These are phyloP conservation scores for Calamus simplicifolius DNA, from an alignment of 176 grass and related monocot genomes.

Conservation along the genomic window DNA sequence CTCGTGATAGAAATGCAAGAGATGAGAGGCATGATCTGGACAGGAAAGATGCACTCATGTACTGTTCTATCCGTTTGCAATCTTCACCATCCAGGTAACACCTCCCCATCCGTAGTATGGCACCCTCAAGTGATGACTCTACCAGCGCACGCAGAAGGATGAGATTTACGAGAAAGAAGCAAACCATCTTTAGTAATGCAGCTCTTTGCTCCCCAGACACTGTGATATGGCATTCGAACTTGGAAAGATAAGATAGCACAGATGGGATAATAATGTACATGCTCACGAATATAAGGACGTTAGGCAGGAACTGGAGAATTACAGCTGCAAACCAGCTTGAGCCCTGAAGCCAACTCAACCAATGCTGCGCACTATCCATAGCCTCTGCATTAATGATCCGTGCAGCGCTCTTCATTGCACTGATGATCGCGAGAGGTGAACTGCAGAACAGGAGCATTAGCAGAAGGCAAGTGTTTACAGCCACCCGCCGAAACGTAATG, in stretches of 20 bases:
- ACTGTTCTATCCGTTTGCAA: slow-evolving; percentile 86
- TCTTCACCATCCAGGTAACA: slow-evolving; percentile 82
- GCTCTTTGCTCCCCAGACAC: slow-evolving; percentile 94
- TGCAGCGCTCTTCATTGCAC: slow-evolving; percentile 75
- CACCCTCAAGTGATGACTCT: slow-evolving; percentile 87
- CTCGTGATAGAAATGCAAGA: slow-evolving; percentile 84
- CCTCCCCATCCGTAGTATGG: slow-evolving; percentile 77
- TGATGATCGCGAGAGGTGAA: slow-evolving; percentile 81
- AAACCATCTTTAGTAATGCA: slow-evolving; percentile 97
- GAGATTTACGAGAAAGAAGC: slow-evolving; percentile 98
- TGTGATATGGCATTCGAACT: slow-evolving; percentile 95
- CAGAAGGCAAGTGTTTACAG: slow-evolving; percentile 86
- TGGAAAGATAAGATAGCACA: slow-evolving; percentile 78
- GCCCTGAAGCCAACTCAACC: slow-evolving; percentile 81
- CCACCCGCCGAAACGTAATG: slow-evolving; percentile 59
- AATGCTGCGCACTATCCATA: slow-evolving; percentile 86
- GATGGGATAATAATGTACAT: slow-evolving; percentile 99
- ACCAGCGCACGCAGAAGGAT: slow-evolving; percentile 82
- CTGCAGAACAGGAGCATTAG: slow-evolving; percentile 94
- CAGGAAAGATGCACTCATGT: slow-evolving; percentile 93
- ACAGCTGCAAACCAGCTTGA: slow-evolving; percentile 96
- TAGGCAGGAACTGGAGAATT: slow-evolving; percentile 88
- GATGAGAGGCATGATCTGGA: slow-evolving; percentile 93
- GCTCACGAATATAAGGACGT: slow-evolving; percentile 89
- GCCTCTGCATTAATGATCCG: slow-evolving; percentile 95